phyloP scores from a whole-genome alignment of 768 basidiomycete genomes.

The Leucogyrophana mollusca region DNA sequence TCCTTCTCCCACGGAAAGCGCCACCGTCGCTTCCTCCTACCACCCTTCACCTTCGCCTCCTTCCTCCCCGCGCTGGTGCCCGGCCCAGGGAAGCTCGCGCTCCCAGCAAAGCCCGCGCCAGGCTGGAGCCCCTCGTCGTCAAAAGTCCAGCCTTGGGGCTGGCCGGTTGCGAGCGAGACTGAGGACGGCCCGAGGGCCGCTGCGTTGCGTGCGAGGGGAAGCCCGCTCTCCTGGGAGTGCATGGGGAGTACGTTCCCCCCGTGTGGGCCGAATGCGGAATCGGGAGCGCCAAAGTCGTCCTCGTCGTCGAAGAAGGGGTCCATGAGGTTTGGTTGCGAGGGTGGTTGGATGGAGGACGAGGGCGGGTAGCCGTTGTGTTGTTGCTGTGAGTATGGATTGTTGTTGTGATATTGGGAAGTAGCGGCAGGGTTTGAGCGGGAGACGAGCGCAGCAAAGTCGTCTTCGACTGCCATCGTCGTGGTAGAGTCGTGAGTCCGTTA shows the following conservation, averaged over 20 bases:
- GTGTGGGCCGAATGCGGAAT: slow-evolving; percentile 57
- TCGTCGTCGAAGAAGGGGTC: slow-evolving; percentile 93
- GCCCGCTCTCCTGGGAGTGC: slow-evolving; percentile 45
- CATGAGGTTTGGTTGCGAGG: slow-evolving; percentile 47
- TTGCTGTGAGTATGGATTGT: slow-evolving; percentile 7
- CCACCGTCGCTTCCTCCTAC: slow-evolving; percentile 44
- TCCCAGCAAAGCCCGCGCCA: slow-evolving; percentile 38
- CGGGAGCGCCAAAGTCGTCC: slow-evolving; percentile 62
- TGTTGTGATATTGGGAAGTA: neutral
- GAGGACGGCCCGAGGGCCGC: slow-evolving; percentile 54
- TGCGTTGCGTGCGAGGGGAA: slow-evolving; percentile 57
- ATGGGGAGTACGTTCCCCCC: slow-evolving; percentile 20
- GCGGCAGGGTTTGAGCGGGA: slow-evolving; percentile 24
- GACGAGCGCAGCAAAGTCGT: slow-evolving; percentile 28
- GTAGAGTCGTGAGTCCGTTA: too few relatives aligned
- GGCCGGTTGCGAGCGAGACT: slow-evolving; percentile 39
- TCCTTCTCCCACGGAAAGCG: slow-evolving; percentile 86
- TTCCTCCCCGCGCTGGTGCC: slow-evolving; percentile 11
- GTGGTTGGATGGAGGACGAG: slow-evolving; percentile 30
- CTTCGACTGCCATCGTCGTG: slow-evolving; percentile 20
- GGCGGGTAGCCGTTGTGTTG: slow-evolving; percentile 57
- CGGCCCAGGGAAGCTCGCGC: slow-evolving; percentile 38
- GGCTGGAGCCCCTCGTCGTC: slow-evolving; percentile 59
- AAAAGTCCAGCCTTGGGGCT: slow-evolving; percentile 72
- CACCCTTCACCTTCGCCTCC: slow-evolving; percentile 17